A percentile compares a stretch with the other conserved stretches of the same genome.
Evolutionary conservation across 2,329 filamentous ascomycete species (phyloP).

Genomic region (Lizonia empirigonia): DNA sequence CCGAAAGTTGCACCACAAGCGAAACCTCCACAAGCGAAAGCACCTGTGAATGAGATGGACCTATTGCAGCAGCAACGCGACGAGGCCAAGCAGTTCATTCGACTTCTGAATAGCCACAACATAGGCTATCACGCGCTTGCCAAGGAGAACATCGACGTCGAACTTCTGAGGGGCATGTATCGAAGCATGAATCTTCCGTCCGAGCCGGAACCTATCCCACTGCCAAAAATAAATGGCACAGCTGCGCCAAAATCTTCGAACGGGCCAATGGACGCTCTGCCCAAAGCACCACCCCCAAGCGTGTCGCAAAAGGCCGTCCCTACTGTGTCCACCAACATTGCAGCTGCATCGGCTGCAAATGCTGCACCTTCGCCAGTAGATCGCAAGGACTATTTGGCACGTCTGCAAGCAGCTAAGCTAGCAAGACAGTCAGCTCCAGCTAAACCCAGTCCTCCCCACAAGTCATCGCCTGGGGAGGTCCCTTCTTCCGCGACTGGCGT

Average conservation of each 20-base stretch:
- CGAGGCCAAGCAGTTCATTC: slow-evolving; percentile 46
- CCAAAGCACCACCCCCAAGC: slow-evolving; percentile 13
- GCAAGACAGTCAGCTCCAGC: slow-evolving; percentile 49
- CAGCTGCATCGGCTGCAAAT: slow-evolving; percentile 22
- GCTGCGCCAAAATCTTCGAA: slow-evolving; percentile 6
- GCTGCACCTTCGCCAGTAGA: slow-evolving; percentile 59
- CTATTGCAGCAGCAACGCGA: slow-evolving; percentile 35
- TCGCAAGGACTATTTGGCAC: slow-evolving; percentile 77
- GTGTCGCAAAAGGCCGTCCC: slow-evolving; percentile 22
- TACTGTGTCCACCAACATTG: slow-evolving; percentile 30
- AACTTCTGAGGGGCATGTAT: slow-evolving; percentile 37
- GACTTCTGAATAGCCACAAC: slow-evolving; percentile 59
- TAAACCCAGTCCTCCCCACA: slow-evolving; percentile 31
- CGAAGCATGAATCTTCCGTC: slow-evolving; percentile 37
- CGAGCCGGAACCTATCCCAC: slow-evolving; percentile 31
- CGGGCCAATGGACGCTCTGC: background rate
- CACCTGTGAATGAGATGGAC: slow-evolving; percentile 10
- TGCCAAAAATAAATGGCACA: slow-evolving; percentile 23
- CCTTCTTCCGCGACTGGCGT: slow-evolving; percentile 15
- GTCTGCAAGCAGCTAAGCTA: slow-evolving; percentile 74
- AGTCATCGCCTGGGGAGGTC: slow-evolving; percentile 23
- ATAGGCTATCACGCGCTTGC: slow-evolving; percentile 74
- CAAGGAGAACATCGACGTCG: slow-evolving; percentile 35
- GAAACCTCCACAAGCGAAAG: slow-evolving; percentile 4
- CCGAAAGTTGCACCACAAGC: slow-evolving; percentile 11